A percentile compares a stretch with the other conserved stretches of the same genome.
Conservation (phyloP, 2,329 filamentous ascomycete genomes). For the Apiospora aurea region DNA sequence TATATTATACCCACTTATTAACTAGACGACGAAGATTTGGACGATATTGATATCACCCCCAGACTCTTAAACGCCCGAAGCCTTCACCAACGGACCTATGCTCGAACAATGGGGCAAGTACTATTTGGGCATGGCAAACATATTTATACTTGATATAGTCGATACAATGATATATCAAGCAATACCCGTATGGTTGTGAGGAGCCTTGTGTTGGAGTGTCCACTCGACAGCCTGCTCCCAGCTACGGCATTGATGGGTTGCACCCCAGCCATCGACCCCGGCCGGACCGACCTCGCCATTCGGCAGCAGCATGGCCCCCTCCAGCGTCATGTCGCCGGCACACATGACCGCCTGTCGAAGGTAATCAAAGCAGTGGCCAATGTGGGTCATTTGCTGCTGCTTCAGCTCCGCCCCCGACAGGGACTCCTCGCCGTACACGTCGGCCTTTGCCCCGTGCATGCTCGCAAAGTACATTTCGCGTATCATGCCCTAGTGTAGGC, state of each 20-base stretch:
- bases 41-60: too few species aligned
- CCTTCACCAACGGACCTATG: too few species aligned
- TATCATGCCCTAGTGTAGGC: constrained; percentile 42
- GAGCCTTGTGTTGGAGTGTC: not conserved
- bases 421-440: not conserved
- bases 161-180: not conserved
- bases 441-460: constrained; percentile 32
- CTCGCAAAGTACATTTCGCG: constrained; percentile 41
- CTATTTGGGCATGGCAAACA: too few species aligned
- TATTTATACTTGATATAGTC: too few species aligned
- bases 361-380: constrained; percentile 36
- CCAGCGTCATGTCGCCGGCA: constrained; percentile 34
- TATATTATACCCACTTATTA: too few species aligned
- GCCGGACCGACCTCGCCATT: not conserved
- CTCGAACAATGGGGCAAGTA: too few species aligned
- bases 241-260: not conserved
- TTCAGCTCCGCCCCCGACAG: constrained; percentile 3
- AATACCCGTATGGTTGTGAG: constrained; percentile 5
- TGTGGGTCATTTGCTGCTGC: constrained; percentile 38
- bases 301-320: constrained; percentile 26
- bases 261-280: constrained; percentile 1
- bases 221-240: constrained; percentile 5
- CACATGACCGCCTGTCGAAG: constrained; percentile 38
- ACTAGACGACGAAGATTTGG: too few species aligned
- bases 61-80: too few species aligned